phyloP scores from a whole-genome alignment of 257 asterid genomes.

The Thymus quinquecostatus region DNA sequence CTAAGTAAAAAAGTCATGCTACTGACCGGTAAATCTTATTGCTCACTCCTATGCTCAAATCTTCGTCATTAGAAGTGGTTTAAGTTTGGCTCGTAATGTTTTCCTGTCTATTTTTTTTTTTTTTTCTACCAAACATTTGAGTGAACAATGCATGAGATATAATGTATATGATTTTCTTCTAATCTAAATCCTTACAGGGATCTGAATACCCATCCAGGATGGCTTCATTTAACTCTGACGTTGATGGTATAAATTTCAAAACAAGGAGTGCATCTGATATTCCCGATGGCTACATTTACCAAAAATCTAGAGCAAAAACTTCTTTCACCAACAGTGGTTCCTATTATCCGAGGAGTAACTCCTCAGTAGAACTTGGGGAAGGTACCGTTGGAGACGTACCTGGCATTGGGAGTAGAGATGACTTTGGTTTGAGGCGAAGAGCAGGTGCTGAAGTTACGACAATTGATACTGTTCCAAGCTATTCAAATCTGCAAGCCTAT shows the following conservation, averaged over 20 bases:
- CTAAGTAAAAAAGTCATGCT: not conserved
- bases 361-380: constrained; percentile 49
- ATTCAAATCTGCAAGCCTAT: constrained; percentile 39
- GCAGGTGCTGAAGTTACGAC: constrained; percentile 47
- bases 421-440: constrained; percentile 36
- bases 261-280: constrained; percentile 42
- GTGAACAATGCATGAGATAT: not conserved
- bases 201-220: constrained; percentile 43
- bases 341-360: constrained; percentile 45
- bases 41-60: not conserved
- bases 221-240: constrained; percentile 47
- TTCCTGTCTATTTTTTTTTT: not conserved
- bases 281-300: constrained; percentile 47
- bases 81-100: not conserved
- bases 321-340: constrained; percentile 42
- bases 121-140: not conserved
- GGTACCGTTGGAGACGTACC: constrained; percentile 42
- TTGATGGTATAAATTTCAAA: constrained; percentile 45
- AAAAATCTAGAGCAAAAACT: constrained; percentile 43
- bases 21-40: not conserved
- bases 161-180: constrained; percentile 18
- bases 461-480: constrained; percentile 41
- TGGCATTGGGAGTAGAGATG: constrained; percentile 48
- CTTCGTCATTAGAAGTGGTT: not conserved
- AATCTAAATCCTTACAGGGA: constrained; percentile 43